Conservation (phyloP, 139 green algal genomes). For the Micractinium sp. region DNA sequence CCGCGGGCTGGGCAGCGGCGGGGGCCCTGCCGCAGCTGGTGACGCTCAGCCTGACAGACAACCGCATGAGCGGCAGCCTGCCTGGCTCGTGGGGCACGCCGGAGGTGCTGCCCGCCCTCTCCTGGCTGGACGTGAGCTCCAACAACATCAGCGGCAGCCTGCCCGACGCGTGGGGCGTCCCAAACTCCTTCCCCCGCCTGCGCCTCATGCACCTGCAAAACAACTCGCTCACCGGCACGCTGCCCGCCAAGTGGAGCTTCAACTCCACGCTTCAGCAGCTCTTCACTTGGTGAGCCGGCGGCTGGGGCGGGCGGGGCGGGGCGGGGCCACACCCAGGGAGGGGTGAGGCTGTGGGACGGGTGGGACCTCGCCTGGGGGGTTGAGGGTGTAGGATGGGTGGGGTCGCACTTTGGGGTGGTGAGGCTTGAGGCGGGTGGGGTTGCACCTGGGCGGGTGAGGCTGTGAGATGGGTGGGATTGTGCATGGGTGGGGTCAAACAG, state of each 20-base stretch:
- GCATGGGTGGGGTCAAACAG: too few species aligned
- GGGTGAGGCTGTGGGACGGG: too few species aligned
- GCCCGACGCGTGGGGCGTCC: constrained; percentile 4
- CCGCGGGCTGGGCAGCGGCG: neutral
- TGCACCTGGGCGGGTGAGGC: too few species aligned
- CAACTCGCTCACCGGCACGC: constrained; percentile 12
- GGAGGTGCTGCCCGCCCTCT: constrained; percentile 1
- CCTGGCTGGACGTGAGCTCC: neutral
- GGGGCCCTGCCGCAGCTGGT: constrained; percentile 5
- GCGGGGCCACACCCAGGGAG: too few species aligned
- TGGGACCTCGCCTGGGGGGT: too few species aligned
- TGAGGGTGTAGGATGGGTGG: too few species aligned
- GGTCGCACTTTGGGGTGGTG: too few species aligned
- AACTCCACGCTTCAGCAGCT: constrained; percentile 29
- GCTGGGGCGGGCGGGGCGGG: too few species aligned
- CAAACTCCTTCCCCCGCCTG: constrained; percentile 11
- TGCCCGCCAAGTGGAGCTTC: constrained; percentile 10
- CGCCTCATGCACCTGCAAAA: neutral
- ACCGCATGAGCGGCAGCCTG: constrained; percentile 4
- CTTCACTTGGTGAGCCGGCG: neutral
- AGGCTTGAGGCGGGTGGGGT: too few species aligned
- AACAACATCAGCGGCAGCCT: constrained; percentile 20
- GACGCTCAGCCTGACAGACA: neutral
- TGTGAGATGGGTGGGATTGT: too few species aligned
- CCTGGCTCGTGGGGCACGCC: constrained; percentile 5